phyloP scores from a whole-genome alignment of 2,329 filamentous ascomycete species.

The Neofusicoccum sp. region DNA sequence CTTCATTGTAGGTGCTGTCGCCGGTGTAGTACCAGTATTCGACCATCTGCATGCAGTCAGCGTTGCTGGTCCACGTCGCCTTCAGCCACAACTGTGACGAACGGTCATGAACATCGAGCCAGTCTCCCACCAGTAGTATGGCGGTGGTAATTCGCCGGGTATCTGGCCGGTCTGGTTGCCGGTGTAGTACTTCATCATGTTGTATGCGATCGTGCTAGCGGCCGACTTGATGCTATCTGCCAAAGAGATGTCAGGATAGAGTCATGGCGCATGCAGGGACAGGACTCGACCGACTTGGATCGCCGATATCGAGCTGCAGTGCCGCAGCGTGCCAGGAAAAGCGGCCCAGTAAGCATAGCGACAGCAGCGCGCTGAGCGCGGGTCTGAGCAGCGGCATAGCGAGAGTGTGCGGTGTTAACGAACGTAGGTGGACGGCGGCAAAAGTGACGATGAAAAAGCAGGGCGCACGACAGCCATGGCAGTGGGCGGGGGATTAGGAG shows the following conservation, averaged over 20 bases:
- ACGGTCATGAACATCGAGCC: slow-evolving; percentile 59
- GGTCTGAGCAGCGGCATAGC: neutral
- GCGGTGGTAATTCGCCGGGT: slow-evolving; percentile 51
- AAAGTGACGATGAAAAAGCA: no score
- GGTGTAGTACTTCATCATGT: slow-evolving; percentile 55
- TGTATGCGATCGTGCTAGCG: slow-evolving; percentile 44
- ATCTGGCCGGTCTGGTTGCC: slow-evolving; percentile 50
- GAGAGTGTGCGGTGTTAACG: neutral
- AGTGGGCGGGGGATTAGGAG: no score
- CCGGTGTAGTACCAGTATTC: slow-evolving; percentile 86
- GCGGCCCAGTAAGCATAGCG: neutral
- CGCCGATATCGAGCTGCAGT: slow-evolving; percentile 1
- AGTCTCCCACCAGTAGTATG: slow-evolving; percentile 67
- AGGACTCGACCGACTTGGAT: neutral
- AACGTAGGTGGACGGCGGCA: neutral
- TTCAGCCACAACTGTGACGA: neutral
- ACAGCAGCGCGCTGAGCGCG: neutral
- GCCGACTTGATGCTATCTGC: slow-evolving; percentile 41
- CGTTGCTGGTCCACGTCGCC: neutral
- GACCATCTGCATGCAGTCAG: slow-evolving; percentile 52
- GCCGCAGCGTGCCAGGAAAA: neutral
- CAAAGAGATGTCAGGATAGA: neutral
- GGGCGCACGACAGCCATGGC: neutral
- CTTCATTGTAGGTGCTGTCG: slow-evolving; percentile 67
- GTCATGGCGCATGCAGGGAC: no score